Evolutionary conservation across 805 yeast species (phyloP).

Genomic region (Candida orba): DNA sequence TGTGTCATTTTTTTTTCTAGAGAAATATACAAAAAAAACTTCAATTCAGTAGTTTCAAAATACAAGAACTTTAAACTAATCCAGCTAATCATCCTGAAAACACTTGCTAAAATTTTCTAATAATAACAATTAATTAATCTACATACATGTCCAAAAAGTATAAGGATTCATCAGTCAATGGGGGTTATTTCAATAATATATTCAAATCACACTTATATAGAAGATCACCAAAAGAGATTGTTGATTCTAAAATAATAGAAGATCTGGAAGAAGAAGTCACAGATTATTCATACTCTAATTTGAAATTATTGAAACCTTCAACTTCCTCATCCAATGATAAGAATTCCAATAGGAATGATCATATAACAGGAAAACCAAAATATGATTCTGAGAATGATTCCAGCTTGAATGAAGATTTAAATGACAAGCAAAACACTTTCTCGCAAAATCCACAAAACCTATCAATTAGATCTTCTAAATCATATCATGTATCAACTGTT

Average conservation of each 20-base stretch:
- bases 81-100: background rate
- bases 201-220: conserved; percentile 9
- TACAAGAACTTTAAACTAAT: background rate
- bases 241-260: background rate
- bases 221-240: background rate
- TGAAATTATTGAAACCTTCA: background rate
- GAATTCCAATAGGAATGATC: too few species aligned
- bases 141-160: background rate
- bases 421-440: background rate
- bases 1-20: too few species aligned
- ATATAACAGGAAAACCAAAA: background rate
- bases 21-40: too few species aligned
- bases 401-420: background rate
- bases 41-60: too few species aligned
- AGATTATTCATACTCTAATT: too few species aligned
- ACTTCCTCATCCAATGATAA: background rate
- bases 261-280: too few species aligned
- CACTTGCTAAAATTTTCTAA: background rate
- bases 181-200: conserved; percentile 8
- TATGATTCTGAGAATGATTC: background rate
- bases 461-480: background rate
- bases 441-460: background rate
- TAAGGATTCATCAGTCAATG: background rate
- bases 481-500: background rate
- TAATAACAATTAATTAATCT: background rate